Conservation (phyloP, 257 asterid genomes). For the Dorcoceras hygrometricum region DNA sequence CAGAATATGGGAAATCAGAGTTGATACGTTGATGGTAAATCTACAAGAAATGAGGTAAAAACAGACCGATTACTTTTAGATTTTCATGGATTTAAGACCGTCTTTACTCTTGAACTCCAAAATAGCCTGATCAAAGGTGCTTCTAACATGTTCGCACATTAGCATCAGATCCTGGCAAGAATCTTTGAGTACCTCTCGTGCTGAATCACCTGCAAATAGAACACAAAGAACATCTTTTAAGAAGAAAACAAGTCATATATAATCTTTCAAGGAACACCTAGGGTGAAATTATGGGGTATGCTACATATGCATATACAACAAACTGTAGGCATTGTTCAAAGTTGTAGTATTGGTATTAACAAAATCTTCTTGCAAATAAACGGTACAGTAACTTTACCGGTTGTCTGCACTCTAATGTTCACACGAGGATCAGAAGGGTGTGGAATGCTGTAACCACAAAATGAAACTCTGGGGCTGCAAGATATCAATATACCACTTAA, state of each 20-base stretch:
- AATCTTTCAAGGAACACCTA: neutral
- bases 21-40: slow-evolving; percentile 1
- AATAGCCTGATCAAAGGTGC: slow-evolving; percentile 68
- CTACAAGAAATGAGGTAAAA: neutral
- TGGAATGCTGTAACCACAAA: slow-evolving; percentile 93
- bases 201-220: slow-evolving; percentile 61
- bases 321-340: neutral
- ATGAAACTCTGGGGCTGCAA: slow-evolving; percentile 81
- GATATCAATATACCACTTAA: slow-evolving; percentile 5
- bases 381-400: slow-evolving; percentile 45
- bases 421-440: slow-evolving; percentile 94
- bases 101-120: slow-evolving; percentile 48
- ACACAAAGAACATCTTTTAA: neutral
- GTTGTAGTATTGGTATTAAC: neutral
- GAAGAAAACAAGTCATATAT: neutral
- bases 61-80: slow-evolving; percentile 18
- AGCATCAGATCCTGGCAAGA: slow-evolving; percentile 80
- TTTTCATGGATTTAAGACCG: slow-evolving; percentile 33
- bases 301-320: neutral
- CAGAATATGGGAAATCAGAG: neutral
- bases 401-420: slow-evolving; percentile 87
- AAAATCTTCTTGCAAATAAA: neutral
- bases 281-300: neutral
- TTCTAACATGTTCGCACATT: slow-evolving; percentile 59
- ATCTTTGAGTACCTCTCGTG: slow-evolving; percentile 79